A percentile compares a stretch with the other conserved stretches of the same genome.
phyloP scores from a whole-genome alignment of 768 basidiomycete genomes.

The Rhodocollybia butyracea region DNA sequence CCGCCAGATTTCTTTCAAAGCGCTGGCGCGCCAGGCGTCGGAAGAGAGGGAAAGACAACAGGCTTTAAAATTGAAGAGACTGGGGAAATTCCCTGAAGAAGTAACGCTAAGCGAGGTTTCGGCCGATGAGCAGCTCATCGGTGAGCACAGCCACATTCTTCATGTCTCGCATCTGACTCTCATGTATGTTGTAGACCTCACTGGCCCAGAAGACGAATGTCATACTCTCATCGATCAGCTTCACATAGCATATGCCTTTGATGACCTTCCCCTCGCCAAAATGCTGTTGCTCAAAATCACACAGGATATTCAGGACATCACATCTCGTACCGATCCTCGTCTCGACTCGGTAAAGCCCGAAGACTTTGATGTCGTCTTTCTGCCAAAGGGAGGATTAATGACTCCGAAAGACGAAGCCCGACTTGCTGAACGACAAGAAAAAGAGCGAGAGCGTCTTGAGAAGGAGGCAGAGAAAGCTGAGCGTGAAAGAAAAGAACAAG shows the following conservation, averaged over 20 bases:
- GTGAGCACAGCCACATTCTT: slow-evolving; percentile 8
- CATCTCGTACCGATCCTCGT: slow-evolving; percentile 56
- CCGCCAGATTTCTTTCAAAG: slow-evolving; percentile 35
- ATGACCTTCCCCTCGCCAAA: slow-evolving; percentile 66
- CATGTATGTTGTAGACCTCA: slow-evolving; percentile 1
- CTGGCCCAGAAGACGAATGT: neutral
- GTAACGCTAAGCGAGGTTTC: neutral
- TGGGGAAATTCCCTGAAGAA: neutral
- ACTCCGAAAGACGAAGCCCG: slow-evolving; percentile 28
- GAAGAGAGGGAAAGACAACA: slow-evolving; percentile 30
- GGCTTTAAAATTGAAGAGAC: neutral
- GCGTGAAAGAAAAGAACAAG: neutral
- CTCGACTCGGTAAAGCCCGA: slow-evolving; percentile 57
- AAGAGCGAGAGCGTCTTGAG: slow-evolving; percentile 25
- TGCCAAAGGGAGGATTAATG: slow-evolving; percentile 32
- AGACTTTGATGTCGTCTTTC: slow-evolving; percentile 37
- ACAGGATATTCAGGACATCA: slow-evolving; percentile 52
- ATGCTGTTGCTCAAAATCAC: slow-evolving; percentile 57
- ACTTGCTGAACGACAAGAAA: slow-evolving; percentile 28
- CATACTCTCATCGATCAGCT: slow-evolving; percentile 58
- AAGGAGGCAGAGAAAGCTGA: slow-evolving; percentile 1
- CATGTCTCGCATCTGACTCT: neutral
- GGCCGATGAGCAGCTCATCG: neutral
- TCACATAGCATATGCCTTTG: slow-evolving; percentile 63
- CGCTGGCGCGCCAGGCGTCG: slow-evolving; percentile 40